Percentiles rank a stretch among this genome's conserved stretches.
Evolutionary conservation across 495 filamentous ascomycete species (phyloP).

Genomic region (Penicillium salamii): DNA sequence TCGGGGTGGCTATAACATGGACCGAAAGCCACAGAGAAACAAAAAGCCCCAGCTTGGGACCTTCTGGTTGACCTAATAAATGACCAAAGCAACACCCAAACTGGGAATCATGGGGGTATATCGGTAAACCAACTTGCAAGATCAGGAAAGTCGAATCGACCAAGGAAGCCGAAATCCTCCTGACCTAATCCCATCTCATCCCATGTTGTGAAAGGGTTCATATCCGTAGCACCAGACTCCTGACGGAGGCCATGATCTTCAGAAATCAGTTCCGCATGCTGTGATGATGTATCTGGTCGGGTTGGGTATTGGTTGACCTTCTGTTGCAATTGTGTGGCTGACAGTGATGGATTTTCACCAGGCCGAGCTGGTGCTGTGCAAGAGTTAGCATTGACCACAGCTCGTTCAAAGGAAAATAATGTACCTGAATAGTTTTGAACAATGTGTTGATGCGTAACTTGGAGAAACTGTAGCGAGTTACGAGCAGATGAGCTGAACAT

Average conservation of each 20-base stretch:
- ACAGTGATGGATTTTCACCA: neutral
- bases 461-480: slow-evolving; percentile 33
- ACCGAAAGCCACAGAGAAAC: too few species aligned
- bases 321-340: slow-evolving; percentile 5
- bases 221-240: slow-evolving; percentile 2
- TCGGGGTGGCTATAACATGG: too few species aligned
- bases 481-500: slow-evolving; percentile 28
- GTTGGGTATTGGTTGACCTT: neutral
- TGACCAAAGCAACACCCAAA: too few species aligned
- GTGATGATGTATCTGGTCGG: neutral
- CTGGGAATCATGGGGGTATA: slow-evolving; percentile 25
- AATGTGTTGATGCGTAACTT: slow-evolving; percentile 24
- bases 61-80: too few species aligned
- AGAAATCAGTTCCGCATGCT: neutral
- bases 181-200: slow-evolving; percentile 23
- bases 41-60: too few species aligned
- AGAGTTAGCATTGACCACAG: neutral
- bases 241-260: slow-evolving; percentile 1
- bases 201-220: slow-evolving; percentile 19
- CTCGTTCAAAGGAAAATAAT: neutral
- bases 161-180: slow-evolving; percentile 31
- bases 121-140: slow-evolving; percentile 38
- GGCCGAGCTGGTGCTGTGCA: neutral
- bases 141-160: slow-evolving; percentile 30
- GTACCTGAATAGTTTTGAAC: slow-evolving; percentile 22